Percentiles rank a stretch among this genome's conserved stretches.
Evolutionary conservation across 2,329 filamentous ascomycete species (phyloP).

Genomic region (Myriosclerotinia duriaeana): DNA sequence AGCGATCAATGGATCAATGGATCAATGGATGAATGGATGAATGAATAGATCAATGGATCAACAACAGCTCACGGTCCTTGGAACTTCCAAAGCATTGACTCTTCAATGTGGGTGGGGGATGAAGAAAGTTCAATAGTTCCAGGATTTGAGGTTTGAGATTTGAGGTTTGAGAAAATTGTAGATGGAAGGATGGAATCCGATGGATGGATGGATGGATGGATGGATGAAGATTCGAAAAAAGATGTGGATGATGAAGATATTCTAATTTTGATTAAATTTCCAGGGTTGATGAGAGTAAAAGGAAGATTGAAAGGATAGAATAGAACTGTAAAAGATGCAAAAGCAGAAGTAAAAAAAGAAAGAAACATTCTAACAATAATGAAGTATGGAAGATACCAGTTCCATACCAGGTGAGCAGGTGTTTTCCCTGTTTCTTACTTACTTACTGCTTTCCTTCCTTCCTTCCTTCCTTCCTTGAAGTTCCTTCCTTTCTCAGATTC

Average conservation of each 20-base stretch:
- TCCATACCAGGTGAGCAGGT: no score
- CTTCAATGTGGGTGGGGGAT: not conserved
- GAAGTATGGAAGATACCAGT: no score
- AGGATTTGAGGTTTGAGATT: not conserved
- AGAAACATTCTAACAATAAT: not conserved
- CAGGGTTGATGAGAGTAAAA: not conserved
- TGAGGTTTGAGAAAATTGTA: not conserved
- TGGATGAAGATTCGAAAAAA: not conserved
- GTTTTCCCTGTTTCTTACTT: no score
- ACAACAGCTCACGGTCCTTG: not conserved
- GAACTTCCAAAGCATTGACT: slow-evolving; percentile 9
- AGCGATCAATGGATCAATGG: not conserved
- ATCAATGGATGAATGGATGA: not conserved
- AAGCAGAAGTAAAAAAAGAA: not conserved
- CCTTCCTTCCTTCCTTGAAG: no score
- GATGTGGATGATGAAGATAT: not conserved
- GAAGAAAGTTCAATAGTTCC: not conserved
- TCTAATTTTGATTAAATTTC: not conserved
- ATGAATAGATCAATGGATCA: no score
- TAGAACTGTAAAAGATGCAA: not conserved
- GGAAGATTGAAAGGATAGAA: not conserved
- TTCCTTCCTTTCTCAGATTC: no score
- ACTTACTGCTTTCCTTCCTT: no score
- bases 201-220: not conserved
- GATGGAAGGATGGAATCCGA: not conserved